phyloP scores from a whole-genome alignment of 139 green algal genomes.

The Chlorella sp. region DNA sequence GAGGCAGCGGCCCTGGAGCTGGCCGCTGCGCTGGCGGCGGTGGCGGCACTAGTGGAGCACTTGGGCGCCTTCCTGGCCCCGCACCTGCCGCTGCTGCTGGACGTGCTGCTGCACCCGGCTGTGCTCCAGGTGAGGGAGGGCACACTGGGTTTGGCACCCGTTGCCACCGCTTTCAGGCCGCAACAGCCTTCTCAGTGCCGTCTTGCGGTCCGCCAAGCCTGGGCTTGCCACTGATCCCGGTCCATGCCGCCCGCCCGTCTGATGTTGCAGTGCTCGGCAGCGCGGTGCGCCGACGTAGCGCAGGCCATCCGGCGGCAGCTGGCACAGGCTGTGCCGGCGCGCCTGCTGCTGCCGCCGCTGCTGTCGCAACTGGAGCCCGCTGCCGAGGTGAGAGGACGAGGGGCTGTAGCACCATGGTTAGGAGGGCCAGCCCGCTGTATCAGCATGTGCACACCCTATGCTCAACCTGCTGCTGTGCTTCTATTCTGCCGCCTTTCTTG shows the following conservation, averaged over 20 bases:
- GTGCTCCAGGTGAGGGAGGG: constrained; percentile 24
- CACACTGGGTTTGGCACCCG: too few species aligned
- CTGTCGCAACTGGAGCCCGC: constrained; percentile 50
- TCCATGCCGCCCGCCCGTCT: background rate
- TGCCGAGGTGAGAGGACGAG: constrained; percentile 21
- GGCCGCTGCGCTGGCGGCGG: constrained; percentile 62
- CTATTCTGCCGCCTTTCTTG: too few species aligned
- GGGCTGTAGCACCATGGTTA: too few species aligned
- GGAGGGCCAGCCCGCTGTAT: too few species aligned
- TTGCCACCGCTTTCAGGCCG: too few species aligned
- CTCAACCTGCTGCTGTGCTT: too few species aligned
- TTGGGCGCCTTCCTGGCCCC: constrained; percentile 76
- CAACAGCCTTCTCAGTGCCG: too few species aligned
- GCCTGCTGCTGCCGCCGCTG: constrained; percentile 79
- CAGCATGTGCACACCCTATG: too few species aligned
- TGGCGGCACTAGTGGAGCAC: constrained; percentile 62
- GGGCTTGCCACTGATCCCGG: too few species aligned
- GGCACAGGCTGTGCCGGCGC: constrained; percentile 53
- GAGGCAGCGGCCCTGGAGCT: constrained; percentile 45
- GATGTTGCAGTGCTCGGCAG: constrained; percentile 18
- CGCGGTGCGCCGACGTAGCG: constrained; percentile 31
- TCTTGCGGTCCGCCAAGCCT: too few species aligned
- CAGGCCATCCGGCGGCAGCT: constrained; percentile 44
- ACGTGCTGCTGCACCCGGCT: constrained; percentile 61
- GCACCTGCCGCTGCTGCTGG: constrained; percentile 66